A percentile compares a stretch with the other conserved stretches of the same genome.
Evolutionary conservation across 2,329 filamentous ascomycete genomes (phyloP).

Genomic region (Macrophomina tecta): DNA sequence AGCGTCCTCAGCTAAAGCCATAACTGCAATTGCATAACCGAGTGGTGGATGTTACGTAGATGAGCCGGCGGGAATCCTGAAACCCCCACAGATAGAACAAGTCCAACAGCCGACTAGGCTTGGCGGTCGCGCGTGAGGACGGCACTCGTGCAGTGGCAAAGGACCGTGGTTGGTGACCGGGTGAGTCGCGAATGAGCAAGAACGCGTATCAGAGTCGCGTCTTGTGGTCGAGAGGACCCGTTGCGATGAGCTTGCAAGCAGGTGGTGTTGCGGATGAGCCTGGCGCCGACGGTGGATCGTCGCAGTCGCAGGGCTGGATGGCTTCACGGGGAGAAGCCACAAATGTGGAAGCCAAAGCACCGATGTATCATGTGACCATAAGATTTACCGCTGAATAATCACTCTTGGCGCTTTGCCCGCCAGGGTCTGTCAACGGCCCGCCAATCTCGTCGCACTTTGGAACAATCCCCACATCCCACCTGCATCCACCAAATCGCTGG

Average conservation of each 20-base stretch:
- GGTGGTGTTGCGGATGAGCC: not conserved
- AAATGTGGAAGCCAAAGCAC: too few relatives aligned
- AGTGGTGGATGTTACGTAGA: not conserved
- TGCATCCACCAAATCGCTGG: conserved; percentile 2
- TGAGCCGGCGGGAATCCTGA: too few relatives aligned
- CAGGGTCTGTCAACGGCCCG: conserved; percentile 12
- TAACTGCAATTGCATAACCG: conserved; percentile 27
- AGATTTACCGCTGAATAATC: not conserved
- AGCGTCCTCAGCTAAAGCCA: conserved; percentile 61
- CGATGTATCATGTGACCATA: not conserved
- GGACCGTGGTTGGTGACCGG: not conserved
- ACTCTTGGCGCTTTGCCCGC: not conserved
- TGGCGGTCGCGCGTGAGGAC: not conserved
- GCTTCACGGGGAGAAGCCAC: too few relatives aligned
- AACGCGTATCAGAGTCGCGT: not conserved
- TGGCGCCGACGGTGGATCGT: conserved; percentile 8
- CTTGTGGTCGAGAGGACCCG: not conserved
- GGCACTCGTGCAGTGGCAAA: not conserved
- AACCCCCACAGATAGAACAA: too few relatives aligned
- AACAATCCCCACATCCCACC: conserved; percentile 17
- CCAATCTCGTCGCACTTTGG: conserved; percentile 21
- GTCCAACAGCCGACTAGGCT: too few relatives aligned
- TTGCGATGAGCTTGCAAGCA: not conserved
- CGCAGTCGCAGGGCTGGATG: not conserved
- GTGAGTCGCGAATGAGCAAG: not conserved